phyloP scores from a whole-genome alignment of 129 eudicot species.

The Erigeron canadensis region DNA sequence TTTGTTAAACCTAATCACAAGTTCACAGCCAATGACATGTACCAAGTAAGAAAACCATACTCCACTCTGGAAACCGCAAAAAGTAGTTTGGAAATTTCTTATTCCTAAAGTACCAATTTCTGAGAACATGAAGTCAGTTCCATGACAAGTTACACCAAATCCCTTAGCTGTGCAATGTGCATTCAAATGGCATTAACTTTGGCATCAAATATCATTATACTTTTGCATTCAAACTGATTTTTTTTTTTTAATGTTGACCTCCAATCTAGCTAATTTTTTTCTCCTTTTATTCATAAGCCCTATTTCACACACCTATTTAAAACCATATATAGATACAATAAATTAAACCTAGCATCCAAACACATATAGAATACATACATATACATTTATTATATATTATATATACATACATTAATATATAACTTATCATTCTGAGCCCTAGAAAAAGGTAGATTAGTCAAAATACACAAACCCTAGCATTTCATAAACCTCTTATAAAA shows the following conservation, averaged over 20 bases:
- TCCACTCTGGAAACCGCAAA: background rate
- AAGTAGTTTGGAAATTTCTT: background rate
- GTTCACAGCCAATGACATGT: background rate
- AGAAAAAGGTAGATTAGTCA: background rate
- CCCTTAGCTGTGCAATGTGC: background rate
- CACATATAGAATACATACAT: background rate
- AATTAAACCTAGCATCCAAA: background rate
- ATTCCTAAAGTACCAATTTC: slow-evolving; percentile 6
- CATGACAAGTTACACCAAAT: background rate
- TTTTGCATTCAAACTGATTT: too few species aligned
- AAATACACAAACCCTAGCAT: slow-evolving; percentile 20
- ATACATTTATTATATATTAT: too few species aligned
- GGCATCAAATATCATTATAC: slow-evolving; percentile 1
- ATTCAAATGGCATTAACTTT: background rate
- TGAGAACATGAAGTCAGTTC: background rate
- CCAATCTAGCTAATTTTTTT: slow-evolving; percentile 8
- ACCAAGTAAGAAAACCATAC: background rate
- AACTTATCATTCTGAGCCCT: background rate
- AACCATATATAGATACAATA: slow-evolving; percentile 1
- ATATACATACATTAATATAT: too few species aligned
- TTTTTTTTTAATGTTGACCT: slow-evolving; percentile 1
- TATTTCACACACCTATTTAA: slow-evolving; percentile 16
- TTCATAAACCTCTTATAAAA: background rate
- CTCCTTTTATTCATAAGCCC: slow-evolving; percentile 12
- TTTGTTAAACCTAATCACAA: background rate